These are phyloP conservation scores for Leccinum fibrillosum DNA, from an alignment of 768 basidiomycete genomes.

Conservation along the genomic window DNA sequence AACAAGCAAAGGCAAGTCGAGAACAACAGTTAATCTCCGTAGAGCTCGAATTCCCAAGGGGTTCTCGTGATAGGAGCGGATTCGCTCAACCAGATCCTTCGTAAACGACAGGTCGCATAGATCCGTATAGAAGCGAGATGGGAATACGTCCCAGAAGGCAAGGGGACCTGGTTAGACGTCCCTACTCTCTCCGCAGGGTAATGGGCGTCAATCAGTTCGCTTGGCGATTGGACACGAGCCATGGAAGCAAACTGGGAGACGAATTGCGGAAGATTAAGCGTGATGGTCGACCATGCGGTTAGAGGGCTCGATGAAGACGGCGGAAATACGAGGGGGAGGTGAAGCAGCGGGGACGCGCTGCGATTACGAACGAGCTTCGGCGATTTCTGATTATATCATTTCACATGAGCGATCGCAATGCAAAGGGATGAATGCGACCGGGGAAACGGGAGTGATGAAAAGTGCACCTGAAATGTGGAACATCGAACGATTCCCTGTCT, in stretches of 20 bases:
- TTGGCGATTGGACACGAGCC: slow-evolving; percentile 28
- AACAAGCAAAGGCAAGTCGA: slow-evolving; percentile 12
- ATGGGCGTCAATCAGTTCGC: slow-evolving; percentile 20
- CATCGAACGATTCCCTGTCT: slow-evolving; percentile 59
- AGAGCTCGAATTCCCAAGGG: slow-evolving; percentile 79
- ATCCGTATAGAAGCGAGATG: slow-evolving; percentile 72
- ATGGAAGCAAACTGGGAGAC: slow-evolving; percentile 59
- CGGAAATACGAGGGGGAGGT: slow-evolving; percentile 70
- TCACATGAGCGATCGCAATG: slow-evolving; percentile 7
- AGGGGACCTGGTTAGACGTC: slow-evolving; percentile 19
- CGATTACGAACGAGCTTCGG: slow-evolving; percentile 46
- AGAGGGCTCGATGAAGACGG: slow-evolving; percentile 49
- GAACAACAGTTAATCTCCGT: slow-evolving; percentile 35
- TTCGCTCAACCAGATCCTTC: slow-evolving; percentile 75
- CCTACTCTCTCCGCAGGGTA: slow-evolving; percentile 21
- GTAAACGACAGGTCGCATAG: slow-evolving; percentile 73
- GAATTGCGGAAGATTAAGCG: slow-evolving; percentile 56
- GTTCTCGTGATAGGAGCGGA: slow-evolving; percentile 46
- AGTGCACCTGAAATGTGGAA: slow-evolving; percentile 76
- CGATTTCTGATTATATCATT: slow-evolving; percentile 40
- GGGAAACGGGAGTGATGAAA: neutral
- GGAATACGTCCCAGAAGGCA: slow-evolving; percentile 56
- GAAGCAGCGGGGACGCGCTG: slow-evolving; percentile 53
- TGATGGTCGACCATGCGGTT: slow-evolving; percentile 68
- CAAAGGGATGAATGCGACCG: neutral